Base-by-base conservation (phyloP, 2,329 filamentous ascomycete genomes). In the Cladophialophora chaetospira region DNA sequence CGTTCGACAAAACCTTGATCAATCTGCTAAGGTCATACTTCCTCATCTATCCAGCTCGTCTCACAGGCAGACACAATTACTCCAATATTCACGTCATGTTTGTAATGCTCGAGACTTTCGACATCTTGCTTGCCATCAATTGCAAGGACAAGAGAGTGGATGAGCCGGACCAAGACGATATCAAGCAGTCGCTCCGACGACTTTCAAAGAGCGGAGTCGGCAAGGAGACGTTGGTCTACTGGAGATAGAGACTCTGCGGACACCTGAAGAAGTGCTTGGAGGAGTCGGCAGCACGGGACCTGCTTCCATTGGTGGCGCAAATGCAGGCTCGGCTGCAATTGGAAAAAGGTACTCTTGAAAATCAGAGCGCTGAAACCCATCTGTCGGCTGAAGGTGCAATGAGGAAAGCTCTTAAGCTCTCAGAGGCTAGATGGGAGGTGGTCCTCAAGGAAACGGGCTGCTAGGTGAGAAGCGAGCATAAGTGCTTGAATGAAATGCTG, bases 31-130 rank as follows among this genome's bases (percentile, higher is more conserved):
- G 56, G 25, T n/a, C 48, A 11, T 58, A 55, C 40, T 58, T 58
- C 23, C 40, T 58, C n/a, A 38, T 58, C 38, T 50, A 58, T 15
- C 56, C 56, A 10, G n/a, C 19, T 15, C 52, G 56, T 29, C 35
- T 58, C 8, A 23, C 40, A 5, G 51, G 56, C 21, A 33, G 52
- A n/a, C 56, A 55, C 15, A 58, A 55, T 21, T 51, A 53, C 13
- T 55, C 52, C 15, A 46, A 58, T 15, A 40, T 55, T 17, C 53
- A 58, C 46, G 55, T 51, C 6, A 55, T 55, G 29, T 58, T 55
- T 28, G 36, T 58, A 28, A 49, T 51, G 44, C 56, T 58, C 10
- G 56, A 50, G 13, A 47, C 53, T 11, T 55, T 58, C 10, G 52
- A 58, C 36, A 51, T 31, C 4, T 3, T 58, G 5, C 29, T 58